Base-by-base conservation (phyloP, 306 rosid species). In the Cucurbita maxima region DNA sequence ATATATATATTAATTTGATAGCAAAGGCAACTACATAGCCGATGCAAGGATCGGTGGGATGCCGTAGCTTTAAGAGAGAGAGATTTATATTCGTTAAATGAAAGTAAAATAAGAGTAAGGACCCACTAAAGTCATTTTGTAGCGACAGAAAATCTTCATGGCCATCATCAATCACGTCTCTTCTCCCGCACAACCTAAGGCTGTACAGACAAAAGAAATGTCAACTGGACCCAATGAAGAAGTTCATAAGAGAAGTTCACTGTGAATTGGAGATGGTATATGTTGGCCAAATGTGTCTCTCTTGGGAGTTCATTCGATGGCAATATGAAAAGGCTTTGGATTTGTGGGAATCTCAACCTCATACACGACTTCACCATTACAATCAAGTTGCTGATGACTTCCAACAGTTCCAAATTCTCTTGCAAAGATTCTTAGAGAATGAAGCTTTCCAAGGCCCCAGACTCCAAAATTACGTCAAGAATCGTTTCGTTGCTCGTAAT, bases 301-400 rank as follows among this genome's bases (percentile, higher is more conserved):
- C 99, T 3, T 95, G 99, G 99, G 99, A 95, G 58, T 84, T 95
- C 54, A 84, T 95, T 15, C 88, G 86, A 56, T 95, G 99, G 99
- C 97, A 86, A 54, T 89, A 88, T 76, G 86, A 69, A 53, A 89
- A 95, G 81, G 87, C 88, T 15, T 73, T 88, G 56, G 77, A 81
- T 71, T 50, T 84, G 37, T 88, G 89, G 85, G 91, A 88, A 51
- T 76, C 80, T 75, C 83, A 88, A 54, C 83, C 80, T 41, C 82
- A 80, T 57, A 86, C 34, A 30, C 34, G 87, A 6, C 13, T 78
- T 8, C 69, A 48, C 72, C 83, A 79, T 38, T 88, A 80, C 83
- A 88, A 84, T 19, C 86, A 88, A 80, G 95, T 88, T 14, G 91
- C 91, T 1, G 95, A 84, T 19, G 95, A 88, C 41, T 88, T 88